Conservation (phyloP, 768 basidiomycete species). For the Collybiopsis confluens region DNA sequence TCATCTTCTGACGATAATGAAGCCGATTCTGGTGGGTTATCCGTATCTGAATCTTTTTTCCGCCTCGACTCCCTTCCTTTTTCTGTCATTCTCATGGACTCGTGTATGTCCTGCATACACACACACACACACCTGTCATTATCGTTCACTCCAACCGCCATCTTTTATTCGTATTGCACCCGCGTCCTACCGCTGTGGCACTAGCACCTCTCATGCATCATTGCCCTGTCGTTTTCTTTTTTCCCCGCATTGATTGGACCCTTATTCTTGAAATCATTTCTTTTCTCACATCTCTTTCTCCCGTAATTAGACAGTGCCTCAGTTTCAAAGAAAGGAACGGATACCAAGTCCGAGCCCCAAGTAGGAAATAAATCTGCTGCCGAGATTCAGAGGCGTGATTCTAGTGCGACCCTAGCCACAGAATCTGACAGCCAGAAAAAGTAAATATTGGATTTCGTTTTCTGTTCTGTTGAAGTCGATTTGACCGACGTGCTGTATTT, state of each 20-base stretch:
- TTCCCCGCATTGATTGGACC: too few species aligned
- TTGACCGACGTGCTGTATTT: not conserved
- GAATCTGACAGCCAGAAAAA: not conserved
- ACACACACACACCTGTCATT: too few species aligned
- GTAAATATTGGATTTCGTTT: not conserved
- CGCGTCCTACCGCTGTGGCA: too few species aligned
- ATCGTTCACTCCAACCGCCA: too few species aligned
- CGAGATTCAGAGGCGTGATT: not conserved
- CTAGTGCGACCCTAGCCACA: not conserved
- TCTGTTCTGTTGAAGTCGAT: too few species aligned
- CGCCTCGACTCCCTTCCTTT: not conserved
- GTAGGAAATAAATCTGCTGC: not conserved
- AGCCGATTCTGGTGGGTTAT: slow-evolving; percentile 10
- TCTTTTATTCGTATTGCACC: too few species aligned
- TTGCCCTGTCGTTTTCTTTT: too few species aligned
- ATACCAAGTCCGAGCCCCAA: not conserved
- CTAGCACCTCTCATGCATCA: too few species aligned
- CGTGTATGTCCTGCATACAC: too few species aligned
- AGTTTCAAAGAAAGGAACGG: not conserved
- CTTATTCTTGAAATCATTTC: not conserved
- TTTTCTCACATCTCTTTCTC: not conserved
- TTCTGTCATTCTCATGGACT: too few species aligned
- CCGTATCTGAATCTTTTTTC: not conserved
- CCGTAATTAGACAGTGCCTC: not conserved
- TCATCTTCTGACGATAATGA: slow-evolving; percentile 14